These are phyloP conservation scores for Tetragonia tetragonoides DNA, from an alignment of 148 eudicot species.

Conservation along the genomic window DNA sequence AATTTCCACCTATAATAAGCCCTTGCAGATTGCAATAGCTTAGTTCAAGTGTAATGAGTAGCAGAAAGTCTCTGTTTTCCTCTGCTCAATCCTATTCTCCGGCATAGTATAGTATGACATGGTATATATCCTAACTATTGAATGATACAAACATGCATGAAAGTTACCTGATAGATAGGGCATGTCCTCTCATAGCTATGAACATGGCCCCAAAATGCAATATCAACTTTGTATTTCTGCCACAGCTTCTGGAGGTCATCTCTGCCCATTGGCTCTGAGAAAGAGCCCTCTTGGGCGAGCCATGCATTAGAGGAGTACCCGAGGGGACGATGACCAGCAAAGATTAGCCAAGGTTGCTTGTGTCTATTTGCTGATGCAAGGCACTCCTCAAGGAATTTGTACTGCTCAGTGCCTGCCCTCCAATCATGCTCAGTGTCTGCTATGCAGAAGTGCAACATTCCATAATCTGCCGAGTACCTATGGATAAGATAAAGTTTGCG, in stretches of 20 bases:
- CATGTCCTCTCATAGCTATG: conserved; percentile 79
- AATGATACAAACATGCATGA: too few species aligned
- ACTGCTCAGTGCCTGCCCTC: conserved; percentile 82
- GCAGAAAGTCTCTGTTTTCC: too few species aligned
- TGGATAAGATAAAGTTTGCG: background rate
- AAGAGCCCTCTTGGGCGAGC: conserved; percentile 51
- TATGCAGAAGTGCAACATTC: conserved; percentile 84
- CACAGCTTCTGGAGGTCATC: conserved; percentile 72
- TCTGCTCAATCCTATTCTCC: too few species aligned
- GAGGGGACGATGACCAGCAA: conserved; percentile 72
- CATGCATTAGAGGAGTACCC: conserved; percentile 64
- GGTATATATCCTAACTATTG: too few species aligned
- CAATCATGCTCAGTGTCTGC: conserved; percentile 88
- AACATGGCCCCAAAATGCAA: conserved; percentile 77
- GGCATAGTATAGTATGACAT: too few species aligned
- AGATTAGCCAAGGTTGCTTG: conserved; percentile 87
- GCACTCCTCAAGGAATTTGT: conserved; percentile 66
- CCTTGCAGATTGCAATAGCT: too few species aligned
- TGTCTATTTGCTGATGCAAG: conserved; percentile 68
- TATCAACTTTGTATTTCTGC: conserved; percentile 84
- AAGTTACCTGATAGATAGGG: conserved; percentile 67
- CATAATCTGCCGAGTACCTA: conserved; percentile 79
- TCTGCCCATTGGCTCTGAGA: conserved; percentile 85
- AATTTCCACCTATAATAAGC: too few species aligned
- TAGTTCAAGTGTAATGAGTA: too few species aligned